Evolutionary conservation across 352 stramenopile species (phyloP), one percentile per base, ranked within the genome.

Genomic region (Peronospora destructor): DNA sequence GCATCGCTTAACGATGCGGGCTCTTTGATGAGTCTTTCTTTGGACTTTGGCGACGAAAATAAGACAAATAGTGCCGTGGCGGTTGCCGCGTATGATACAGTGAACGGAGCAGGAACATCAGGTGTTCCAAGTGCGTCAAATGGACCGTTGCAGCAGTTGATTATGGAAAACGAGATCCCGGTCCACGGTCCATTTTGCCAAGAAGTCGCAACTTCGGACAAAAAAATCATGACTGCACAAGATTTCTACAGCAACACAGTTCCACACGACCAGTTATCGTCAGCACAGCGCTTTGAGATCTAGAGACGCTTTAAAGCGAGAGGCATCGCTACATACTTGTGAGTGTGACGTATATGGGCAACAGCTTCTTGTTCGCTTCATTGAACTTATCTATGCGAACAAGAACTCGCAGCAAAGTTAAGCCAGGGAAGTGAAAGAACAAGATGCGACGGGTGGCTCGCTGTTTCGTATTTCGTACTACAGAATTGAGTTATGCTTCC

Each of bases 231-330:
- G 57, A 75, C 71, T 28, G 71, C 64, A 38, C 71, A 79, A 26
- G 71, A 82, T 23, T 82, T 82, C 30, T 82, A 82, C 58, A 82
- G 64, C 53, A 49, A 45, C 19, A 33, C 67, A 49, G 52, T 76
- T 12, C 56, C 68, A 19, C 61, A 76, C 37, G 68, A 76, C 47
- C 48, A 76, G 33, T 53, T 82, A 33, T 64, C 63, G 39, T 47
- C 56, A 16, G 59, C 64, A n/a, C 59, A 77, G 36, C 65, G 64
- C 41, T 82, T 79, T 61, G 71, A 82, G 42, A 82, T 82, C 42
- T 82, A 70, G 67, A 56, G 19, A 46, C 50, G 45, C 23, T 35
- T 45, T 42, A 34, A 30, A 26, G 49, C 45, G 41, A 46, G 40
- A 38, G 40, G 25, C 40, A 41, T 45, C 7, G 5, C 32, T 6